phyloP scores from a whole-genome alignment of 176 grass and related monocot species.

The Avena sativa region DNA sequence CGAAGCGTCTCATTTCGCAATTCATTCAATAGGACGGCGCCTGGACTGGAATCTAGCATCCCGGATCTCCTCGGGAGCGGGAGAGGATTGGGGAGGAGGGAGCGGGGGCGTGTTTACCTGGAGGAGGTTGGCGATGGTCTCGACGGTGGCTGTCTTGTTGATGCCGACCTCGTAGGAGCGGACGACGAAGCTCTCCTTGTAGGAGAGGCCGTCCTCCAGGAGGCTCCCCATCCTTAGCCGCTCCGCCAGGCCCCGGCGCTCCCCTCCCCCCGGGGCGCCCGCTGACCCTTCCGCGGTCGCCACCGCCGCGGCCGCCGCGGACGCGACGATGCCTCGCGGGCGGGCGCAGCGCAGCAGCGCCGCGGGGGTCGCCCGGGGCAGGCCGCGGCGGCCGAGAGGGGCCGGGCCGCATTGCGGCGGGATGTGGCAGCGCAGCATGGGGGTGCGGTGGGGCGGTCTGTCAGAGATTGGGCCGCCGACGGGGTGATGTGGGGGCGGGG shows the following conservation, averaged over 20 bases:
- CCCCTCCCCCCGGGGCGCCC: not conserved
- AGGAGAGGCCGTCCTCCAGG: constrained; percentile 79
- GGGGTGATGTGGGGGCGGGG: constrained; percentile 8
- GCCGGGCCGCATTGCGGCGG: constrained; percentile 55
- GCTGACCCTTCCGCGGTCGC: not conserved
- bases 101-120: constrained; percentile 50
- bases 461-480: constrained; percentile 14
- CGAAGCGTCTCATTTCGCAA: constrained; percentile 26
- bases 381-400: constrained; percentile 32
- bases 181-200: constrained; percentile 94
- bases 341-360: constrained; percentile 39
- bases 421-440: constrained; percentile 65
- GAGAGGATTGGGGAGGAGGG: not conserved
- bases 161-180: constrained; percentile 94
- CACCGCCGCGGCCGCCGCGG: not conserved
- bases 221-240: constrained; percentile 81
- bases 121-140: constrained; percentile 93
- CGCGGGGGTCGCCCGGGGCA: not conserved
- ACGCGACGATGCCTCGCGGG: not conserved
- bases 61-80: not conserved
- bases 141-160: constrained; percentile 95
- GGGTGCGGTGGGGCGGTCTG: not conserved
- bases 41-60: not conserved
- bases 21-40: not conserved
- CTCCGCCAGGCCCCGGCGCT: constrained; percentile 62